phyloP scores from a whole-genome alignment of 2,329 filamentous ascomycete species.

The Fusarium miscanthi region DNA sequence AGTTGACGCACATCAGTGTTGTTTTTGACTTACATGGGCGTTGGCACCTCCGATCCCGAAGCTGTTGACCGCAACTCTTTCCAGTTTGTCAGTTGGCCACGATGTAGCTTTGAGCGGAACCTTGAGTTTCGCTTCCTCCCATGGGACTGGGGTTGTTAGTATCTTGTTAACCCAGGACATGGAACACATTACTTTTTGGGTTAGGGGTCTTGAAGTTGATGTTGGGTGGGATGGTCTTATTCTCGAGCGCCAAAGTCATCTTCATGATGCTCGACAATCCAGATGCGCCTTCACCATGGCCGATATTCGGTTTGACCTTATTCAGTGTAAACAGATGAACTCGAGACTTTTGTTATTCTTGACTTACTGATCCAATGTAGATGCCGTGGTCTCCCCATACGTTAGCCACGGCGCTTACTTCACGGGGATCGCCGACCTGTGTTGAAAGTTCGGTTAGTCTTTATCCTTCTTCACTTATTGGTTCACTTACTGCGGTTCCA shows the following conservation, averaged over 20 bases:
- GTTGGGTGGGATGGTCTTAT: slow-evolving; percentile 10
- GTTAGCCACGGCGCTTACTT: slow-evolving; percentile 9
- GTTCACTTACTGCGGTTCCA: slow-evolving; percentile 5
- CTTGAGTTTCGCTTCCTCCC: slow-evolving; percentile 8
- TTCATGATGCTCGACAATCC: slow-evolving; percentile 11
- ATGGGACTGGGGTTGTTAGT: slow-evolving; percentile 9
- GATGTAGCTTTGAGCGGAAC: slow-evolving; percentile 5
- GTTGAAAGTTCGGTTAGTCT: neutral
- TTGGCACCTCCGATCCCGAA: slow-evolving; percentile 12
- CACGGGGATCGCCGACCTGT: slow-evolving; percentile 9
- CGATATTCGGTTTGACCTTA: slow-evolving; percentile 5
- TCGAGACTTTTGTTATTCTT: neutral
- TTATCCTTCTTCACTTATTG: neutral
- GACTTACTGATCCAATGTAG: slow-evolving; percentile 10
- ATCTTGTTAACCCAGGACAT: neutral
- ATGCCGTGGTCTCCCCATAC: slow-evolving; percentile 7
- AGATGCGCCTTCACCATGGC: slow-evolving; percentile 11
- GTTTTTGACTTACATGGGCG: slow-evolving; percentile 3
- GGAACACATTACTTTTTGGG: slow-evolving; percentile 6
- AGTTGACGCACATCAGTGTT: neutral
- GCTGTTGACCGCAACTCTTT: slow-evolving; percentile 13
- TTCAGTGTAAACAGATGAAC: neutral
- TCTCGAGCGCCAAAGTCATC: slow-evolving; percentile 13
- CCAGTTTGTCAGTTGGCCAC: slow-evolving; percentile 6
- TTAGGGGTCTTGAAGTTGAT: slow-evolving; percentile 11